Conservation (phyloP, 176 grass and related monocot species). For the Otatea glauca region DNA sequence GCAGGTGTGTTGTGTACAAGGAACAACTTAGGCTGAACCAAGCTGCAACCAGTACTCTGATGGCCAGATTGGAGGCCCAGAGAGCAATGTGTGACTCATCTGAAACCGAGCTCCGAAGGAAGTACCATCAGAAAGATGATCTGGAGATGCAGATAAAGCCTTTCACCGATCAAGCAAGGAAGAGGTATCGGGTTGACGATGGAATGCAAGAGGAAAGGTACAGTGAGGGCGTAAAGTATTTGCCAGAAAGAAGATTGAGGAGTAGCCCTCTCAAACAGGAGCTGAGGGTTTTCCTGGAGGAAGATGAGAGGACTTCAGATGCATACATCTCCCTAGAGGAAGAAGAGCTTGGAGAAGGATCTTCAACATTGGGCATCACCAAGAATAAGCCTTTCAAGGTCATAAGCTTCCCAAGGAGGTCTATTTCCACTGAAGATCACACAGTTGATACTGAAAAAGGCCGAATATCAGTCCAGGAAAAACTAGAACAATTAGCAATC, state of each 20-base stretch:
- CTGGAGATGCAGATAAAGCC: conserved; percentile 76
- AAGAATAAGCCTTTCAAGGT: conserved; percentile 43
- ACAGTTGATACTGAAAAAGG: conserved; percentile 38
- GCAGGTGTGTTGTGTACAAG: conserved; percentile 91
- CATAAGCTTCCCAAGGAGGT: conserved; percentile 51
- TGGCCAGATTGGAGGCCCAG: conserved; percentile 92
- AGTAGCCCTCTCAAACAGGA: conserved; percentile 72
- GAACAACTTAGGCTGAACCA: conserved; percentile 93
- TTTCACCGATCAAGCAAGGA: conserved; percentile 63
- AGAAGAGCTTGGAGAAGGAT: conserved; percentile 37
- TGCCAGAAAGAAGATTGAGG: conserved; percentile 45
- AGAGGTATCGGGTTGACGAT: conserved; percentile 81
- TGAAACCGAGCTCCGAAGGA: conserved; percentile 81
- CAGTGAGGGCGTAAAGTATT: conserved; percentile 44
- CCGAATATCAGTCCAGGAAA: conserved; percentile 42
- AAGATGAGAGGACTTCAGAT: conserved; percentile 71
- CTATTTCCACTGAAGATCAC: conserved; percentile 26
- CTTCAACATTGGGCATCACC: conserved; percentile 25
- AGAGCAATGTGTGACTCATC: conserved; percentile 86
- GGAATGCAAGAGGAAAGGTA: conserved; percentile 52
- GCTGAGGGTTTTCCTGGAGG: conserved; percentile 80
- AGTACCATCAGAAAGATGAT: conserved; percentile 82
- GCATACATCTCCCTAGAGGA: conserved; percentile 37
- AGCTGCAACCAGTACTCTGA: conserved; percentile 70
- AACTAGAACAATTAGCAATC: conserved; percentile 55